A percentile compares a stretch with the other conserved stretches of the same genome.
Conservation (phyloP, 1,284 basidiomycete genomes). For the Cutaneotrichosporon curvatum region DNA sequence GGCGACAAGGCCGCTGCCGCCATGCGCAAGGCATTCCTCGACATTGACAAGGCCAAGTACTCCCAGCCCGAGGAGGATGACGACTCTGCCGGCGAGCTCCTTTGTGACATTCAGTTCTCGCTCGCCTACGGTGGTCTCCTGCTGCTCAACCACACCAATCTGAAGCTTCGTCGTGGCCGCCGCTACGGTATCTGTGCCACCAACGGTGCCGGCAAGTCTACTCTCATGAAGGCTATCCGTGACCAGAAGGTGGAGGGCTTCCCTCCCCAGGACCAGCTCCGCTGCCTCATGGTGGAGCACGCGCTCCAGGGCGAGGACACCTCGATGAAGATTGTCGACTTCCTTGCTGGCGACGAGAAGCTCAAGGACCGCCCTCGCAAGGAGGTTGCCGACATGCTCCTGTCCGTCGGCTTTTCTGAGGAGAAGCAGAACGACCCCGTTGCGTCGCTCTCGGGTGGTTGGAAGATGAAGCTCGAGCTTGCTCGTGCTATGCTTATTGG, state of each 20-base stretch:
- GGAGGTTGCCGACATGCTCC: conserved; percentile 69
- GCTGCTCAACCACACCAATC: conserved; percentile 87
- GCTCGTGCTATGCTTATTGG: conserved; percentile 94
- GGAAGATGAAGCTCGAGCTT: conserved; percentile 94
- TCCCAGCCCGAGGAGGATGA: conserved; percentile 82
- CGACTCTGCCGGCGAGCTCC: conserved; percentile 73
- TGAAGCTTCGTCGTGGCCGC: conserved; percentile 82
- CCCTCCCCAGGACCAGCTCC: conserved; percentile 77
- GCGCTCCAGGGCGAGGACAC: conserved; percentile 88
- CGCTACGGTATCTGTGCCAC: conserved; percentile 93
- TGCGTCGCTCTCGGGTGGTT: conserved; percentile 89
- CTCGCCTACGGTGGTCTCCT: conserved; percentile 94
- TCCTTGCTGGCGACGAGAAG: conserved; percentile 60
- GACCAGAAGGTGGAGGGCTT: conserved; percentile 96
- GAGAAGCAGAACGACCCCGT: conserved; percentile 77
- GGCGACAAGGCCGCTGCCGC: conserved; percentile 54
- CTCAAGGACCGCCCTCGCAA: conserved; percentile 55
- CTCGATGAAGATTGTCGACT: conserved; percentile 73
- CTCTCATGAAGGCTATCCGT: conserved; percentile 89
- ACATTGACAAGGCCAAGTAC: conserved; percentile 61
- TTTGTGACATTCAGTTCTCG: conserved; percentile 90
- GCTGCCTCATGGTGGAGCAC: conserved; percentile 94
- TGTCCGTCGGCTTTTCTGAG: conserved; percentile 87
- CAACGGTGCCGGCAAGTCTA: conserved; percentile 95
- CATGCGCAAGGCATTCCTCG: conserved; percentile 65